Base-by-base conservation (phyloP, 2,329 filamentous ascomycete genomes). In the Nothophoma quercina region DNA sequence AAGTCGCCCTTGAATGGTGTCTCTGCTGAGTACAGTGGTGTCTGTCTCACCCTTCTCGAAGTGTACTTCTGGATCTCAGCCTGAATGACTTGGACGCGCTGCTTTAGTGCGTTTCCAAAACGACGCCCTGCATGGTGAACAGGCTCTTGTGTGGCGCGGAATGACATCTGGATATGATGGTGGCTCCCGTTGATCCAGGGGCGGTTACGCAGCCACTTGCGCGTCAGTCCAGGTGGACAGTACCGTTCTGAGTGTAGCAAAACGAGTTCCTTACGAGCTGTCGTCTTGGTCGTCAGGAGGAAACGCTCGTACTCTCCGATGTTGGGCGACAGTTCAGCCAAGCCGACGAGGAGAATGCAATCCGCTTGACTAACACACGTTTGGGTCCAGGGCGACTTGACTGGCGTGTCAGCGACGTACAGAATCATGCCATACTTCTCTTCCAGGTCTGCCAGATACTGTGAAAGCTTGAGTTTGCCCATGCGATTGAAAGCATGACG, bases 41-140 rank as follows among this genome's bases (percentile, higher is more conserved):
- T 89, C 64, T 96, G 92, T 21, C 90, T 87, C n/a, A 96, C 87
- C 60, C 90, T 88, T n/a, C 91, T 85, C 1, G 92, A 96, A 0
- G 96, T 98, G 72, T 97, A 99, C 71, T 97, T 98, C 69, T 98
- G 93, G 16, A 99, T 97, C 70, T 98, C 95, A 0, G 95, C 95
- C 71, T 98, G 95, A 4, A 99, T 75, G 5, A 95, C 92, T 72
- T 99, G 93, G 5, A 99, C 95, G 28, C 93, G 82, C 68, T 97
- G 90, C 72, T 97, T 98, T 55, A 99, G 78, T 0, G 88, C 91
- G 4, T 89, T 89, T 1, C 93, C 92, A 13, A 96, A 88, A 43
- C 89, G 88, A 63, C 91, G 91, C 1, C 85, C 83, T 12, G 87
- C 87, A 16, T 88, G 84, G 65, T 92, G 88, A 0, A 89, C 85